phyloP scores from a whole-genome alignment of 148 eudicot genomes.

The Silene latifolia region DNA sequence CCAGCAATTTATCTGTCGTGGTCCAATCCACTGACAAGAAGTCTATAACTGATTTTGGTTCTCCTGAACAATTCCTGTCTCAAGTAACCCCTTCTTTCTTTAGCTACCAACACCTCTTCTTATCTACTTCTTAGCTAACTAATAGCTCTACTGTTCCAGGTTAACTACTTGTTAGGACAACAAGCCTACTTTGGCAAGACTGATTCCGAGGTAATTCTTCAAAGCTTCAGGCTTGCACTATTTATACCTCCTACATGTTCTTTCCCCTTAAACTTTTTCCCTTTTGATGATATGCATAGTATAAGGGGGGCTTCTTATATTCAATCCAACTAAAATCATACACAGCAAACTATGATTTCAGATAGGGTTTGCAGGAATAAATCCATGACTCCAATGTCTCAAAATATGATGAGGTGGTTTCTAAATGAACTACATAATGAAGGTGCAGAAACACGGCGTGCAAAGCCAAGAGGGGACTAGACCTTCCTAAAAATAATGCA shows the following conservation, averaged over 20 bases:
- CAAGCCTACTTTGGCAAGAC: constrained; percentile 92
- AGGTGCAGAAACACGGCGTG: neutral
- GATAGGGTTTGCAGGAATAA: too few relatives aligned
- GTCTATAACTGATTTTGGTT: constrained; percentile 77
- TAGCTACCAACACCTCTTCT: neutral
- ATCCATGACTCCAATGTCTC: too few relatives aligned
- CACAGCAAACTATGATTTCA: too few relatives aligned
- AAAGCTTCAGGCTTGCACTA: neutral
- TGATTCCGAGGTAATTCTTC: constrained; percentile 66
- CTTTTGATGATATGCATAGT: too few relatives aligned
- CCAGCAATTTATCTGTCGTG: constrained; percentile 62
- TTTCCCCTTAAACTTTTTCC: too few relatives aligned
- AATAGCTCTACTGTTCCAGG: constrained; percentile 30
- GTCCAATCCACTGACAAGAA: constrained; percentile 86
- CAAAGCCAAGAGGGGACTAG: too few relatives aligned
- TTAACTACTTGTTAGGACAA: constrained; percentile 78
- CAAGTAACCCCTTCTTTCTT: constrained; percentile 33
- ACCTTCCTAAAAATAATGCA: neutral
- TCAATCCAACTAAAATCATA: neutral
- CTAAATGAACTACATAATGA: neutral
- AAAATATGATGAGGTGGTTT: too few relatives aligned
- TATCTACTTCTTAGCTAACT: constrained; percentile 5
- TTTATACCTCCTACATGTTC: too few relatives aligned
- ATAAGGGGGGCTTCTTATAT: too few relatives aligned
- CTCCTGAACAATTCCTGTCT: constrained; percentile 88